Evolutionary conservation across 1,284 basidiomycete genomes (phyloP), one percentile per base, ranked within the genome.

Genomic region (Ganoderma multipileum): DNA sequence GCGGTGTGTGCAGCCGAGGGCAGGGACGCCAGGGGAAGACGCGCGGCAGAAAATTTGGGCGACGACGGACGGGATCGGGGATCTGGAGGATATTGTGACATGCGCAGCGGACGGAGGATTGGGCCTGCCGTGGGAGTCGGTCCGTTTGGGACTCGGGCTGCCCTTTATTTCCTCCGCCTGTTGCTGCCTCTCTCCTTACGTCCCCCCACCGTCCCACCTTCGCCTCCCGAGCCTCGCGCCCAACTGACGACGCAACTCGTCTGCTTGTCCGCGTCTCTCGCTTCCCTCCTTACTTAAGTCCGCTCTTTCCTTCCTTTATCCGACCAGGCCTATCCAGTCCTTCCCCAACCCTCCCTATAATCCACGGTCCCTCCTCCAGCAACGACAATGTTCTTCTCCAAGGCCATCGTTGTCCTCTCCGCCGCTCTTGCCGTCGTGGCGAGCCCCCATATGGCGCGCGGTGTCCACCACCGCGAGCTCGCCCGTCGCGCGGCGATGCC

Each of bases 311-410:
- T 74, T 68, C 65, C 28, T 68, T 60, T 69, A 50, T 59, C 65
- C 59, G 71, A 68, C 68, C 68, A 68, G 65, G 64, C 67, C 72
- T 66, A 55, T 64, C 67, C 54, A 68, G 68, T 71, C 63, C 70
- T 72, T 70, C 68, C 63, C 41, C 60, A 61, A 50, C 71, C 61
- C 73, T 72, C 73, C 57, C 71, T 63, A 69, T 60, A 42, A 66
- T 69, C 72, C 61, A 64, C 74, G 68, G 68, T 73, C 69, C 65
- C 70, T 72, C 52, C 6, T 52, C 28, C 50, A 52, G 18, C 33
- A 57, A 33, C 65, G 61, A 69, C 74, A 75, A 89, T 89, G 87
- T 82, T 80, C 72, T 82, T 89, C 79, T 67, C 79, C 76, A 78
- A 76, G 71, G 71, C 85, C 78, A 54, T 89, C 74, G 74, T 86